Base-by-base conservation (phyloP, 176 grass and related monocot species). In the Oryza meyeriana region DNA sequence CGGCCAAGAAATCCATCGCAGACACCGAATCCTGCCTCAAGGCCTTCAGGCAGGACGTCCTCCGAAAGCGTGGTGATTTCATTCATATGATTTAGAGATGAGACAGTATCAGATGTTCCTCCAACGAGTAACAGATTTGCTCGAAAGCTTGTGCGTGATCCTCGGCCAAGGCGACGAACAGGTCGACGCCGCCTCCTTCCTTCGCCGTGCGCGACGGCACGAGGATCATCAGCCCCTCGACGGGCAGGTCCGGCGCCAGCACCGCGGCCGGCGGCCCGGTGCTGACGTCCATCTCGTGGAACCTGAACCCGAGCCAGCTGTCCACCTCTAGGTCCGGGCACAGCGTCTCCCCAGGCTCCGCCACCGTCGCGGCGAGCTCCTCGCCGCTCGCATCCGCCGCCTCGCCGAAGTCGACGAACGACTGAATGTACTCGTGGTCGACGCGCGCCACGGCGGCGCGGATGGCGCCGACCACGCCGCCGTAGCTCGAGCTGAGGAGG, bases 251-350 rank as follows among this genome's bases (percentile, higher is more conserved):
- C 26, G 70, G 70, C 13, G 42, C 13, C 70, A 48, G 70, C 13
- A 73, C 45, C 25, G 70, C 70, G 26, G 12, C 45, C 14, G 38
- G 70, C 70, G 70, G 42, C 2, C 72, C 81, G 28, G 55, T 31
- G 24, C 77, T 77, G 33, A 86, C 31, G n/a, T 86, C 84, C 57
- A 80, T 18, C n/a, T 86, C 59, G 17, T 80, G 31, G 84, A 86
- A 81, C 4, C 34, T 42, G n/a, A 86, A 86, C 40, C 69, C 64
- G 5, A 86, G 41, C 77, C 77, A 81, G 61, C 69, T 86, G 45
- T 86, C 84, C 69, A 81, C 77, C 70, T 87, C 79, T 18, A 87
- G 26, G 33, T 57, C 52, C 4, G 85, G 79, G 31, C 35, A 77
- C 14, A 77, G 13, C 48, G 40, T 40, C 12, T 25, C 62, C 20